These are phyloP conservation scores for Cryptococcus jaspeensis DNA, from an alignment of 1,284 basidiomycete genomes.

Conservation along the genomic window DNA sequence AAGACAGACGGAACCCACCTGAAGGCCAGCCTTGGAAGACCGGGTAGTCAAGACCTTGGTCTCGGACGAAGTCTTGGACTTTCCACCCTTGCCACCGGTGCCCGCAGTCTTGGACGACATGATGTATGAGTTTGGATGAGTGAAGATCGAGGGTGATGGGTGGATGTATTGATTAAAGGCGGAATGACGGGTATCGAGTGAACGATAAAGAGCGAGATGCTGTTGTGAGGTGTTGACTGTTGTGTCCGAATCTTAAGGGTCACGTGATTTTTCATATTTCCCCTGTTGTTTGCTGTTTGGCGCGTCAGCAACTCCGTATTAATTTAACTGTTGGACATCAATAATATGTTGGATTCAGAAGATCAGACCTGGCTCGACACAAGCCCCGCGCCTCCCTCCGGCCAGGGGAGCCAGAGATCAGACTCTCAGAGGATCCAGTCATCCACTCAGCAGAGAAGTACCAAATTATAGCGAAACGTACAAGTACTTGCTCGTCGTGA, in stretches of 20 bases:
- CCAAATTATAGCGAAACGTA: too few species aligned
- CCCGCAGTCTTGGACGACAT: slow-evolving; percentile 50
- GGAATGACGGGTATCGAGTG: neutral
- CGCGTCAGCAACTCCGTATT: too few species aligned
- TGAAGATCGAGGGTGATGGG: slow-evolving; percentile 9
- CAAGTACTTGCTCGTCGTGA: too few species aligned
- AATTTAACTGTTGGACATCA: too few species aligned
- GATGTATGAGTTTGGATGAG: slow-evolving; percentile 6
- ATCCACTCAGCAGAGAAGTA: too few species aligned
- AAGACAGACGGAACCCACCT: slow-evolving; percentile 58
- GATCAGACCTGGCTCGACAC: too few species aligned
- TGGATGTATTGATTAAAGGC: slow-evolving; percentile 13
- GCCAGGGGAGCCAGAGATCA: too few species aligned
- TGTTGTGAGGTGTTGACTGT: too few species aligned
- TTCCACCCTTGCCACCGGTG: slow-evolving; percentile 53
- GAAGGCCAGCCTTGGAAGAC: slow-evolving; percentile 78
- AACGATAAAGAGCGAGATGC: neutral
- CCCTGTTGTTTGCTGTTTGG: neutral
- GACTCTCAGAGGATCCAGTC: too few species aligned
- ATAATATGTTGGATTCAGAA: too few species aligned
- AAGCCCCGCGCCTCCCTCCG: too few species aligned
- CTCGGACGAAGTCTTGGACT: slow-evolving; percentile 53
- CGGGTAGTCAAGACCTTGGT: slow-evolving; percentile 62
- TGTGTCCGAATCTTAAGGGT: too few species aligned
- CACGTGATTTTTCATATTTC: neutral